Evolutionary conservation across 768 basidiomycete species (phyloP), one percentile per base, ranked within the genome.

Genomic region (Amyloporia xantha): DNA sequence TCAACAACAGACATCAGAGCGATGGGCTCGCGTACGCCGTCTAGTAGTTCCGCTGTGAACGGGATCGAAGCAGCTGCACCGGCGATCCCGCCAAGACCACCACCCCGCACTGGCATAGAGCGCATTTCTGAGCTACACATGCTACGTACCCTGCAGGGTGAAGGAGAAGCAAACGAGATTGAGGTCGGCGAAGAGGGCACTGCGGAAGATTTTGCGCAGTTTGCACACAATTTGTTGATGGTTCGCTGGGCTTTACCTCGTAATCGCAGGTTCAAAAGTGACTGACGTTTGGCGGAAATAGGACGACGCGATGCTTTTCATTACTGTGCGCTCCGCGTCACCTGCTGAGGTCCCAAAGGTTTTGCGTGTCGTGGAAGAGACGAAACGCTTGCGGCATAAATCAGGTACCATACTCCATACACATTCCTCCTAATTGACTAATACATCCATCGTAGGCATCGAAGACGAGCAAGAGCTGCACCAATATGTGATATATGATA

Each of bases 291-390:
- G n/a, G n/a, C n/a, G n/a, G n/a, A n/a, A n/a, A 6, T 44, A 88
- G 86, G 86, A 90, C 50, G 82, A 86, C 50, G 82, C 84, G 4
- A 83, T 92, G 78, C 66, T 91, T 11, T 91, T 89, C 59, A 76
- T 91, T 49, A 82, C 82, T 4, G 66, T 92, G 23, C 76, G 81
- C 23, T 86, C 87, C 5, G 73, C 76, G 24, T 75, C 78, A 15
- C 66, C 78, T 1, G 69, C 72, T 2, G 71, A 85, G 41, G 90
- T 91, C 2, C 76, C 86, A 3, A 91, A 87, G 57, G 89, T 91
- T 1, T 70, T 91, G 27, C 80, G 81, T 47, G 81, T 91, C 3
- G 88, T 89, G 0, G 86, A 91, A 57, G 78, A 88, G 59, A 81
- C 79, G 0, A 91, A 86, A 60, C 77, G 88, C n/a, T 70, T 83